These are phyloP conservation scores for Globisporangium nunn DNA, from an alignment of 352 stramenopile species.

Conservation along the genomic window DNA sequence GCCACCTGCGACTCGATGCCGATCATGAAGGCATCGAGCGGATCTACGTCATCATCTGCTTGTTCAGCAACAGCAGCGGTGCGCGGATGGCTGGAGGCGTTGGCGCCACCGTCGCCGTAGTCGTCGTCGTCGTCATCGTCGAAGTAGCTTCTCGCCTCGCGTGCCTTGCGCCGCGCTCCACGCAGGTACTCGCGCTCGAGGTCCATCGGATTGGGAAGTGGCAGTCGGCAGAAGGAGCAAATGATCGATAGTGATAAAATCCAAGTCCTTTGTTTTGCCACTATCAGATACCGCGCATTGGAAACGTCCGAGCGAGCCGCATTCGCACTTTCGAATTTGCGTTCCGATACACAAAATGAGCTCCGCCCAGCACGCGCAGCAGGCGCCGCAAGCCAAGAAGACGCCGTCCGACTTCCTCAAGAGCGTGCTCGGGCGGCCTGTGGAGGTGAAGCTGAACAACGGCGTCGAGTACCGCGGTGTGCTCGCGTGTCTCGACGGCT, in stretches of 20 bases:
- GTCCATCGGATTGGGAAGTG: conserved; percentile 15
- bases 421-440: conserved; percentile 91
- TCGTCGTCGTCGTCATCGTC: conserved; percentile 54
- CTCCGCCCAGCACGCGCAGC: conserved; percentile 14
- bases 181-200: conserved; percentile 54
- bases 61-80: background rate
- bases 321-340: background rate
- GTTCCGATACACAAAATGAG: conserved; percentile 1
- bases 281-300: background rate
- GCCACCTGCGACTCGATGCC: conserved; percentile 75
- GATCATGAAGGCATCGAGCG: conserved; percentile 80
- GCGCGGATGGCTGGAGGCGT: background rate
- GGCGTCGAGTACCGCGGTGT: conserved; percentile 98
- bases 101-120: background rate
- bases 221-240: too few species aligned
- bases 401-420: conserved; percentile 91
- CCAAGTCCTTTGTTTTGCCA: conserved; percentile 11
- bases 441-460: conserved; percentile 99
- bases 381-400: conserved; percentile 43
- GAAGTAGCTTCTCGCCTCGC: conserved; percentile 46
- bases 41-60: conserved; percentile 55
- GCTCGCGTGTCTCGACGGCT: conserved; percentile 98
- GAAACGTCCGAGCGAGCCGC: background rate
- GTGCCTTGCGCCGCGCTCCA: conserved; percentile 44
- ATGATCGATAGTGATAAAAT: background rate